These are phyloP conservation scores for Liquidambar formosana DNA, from an alignment of 164 flowering plant genomes.

Conservation along the genomic window DNA sequence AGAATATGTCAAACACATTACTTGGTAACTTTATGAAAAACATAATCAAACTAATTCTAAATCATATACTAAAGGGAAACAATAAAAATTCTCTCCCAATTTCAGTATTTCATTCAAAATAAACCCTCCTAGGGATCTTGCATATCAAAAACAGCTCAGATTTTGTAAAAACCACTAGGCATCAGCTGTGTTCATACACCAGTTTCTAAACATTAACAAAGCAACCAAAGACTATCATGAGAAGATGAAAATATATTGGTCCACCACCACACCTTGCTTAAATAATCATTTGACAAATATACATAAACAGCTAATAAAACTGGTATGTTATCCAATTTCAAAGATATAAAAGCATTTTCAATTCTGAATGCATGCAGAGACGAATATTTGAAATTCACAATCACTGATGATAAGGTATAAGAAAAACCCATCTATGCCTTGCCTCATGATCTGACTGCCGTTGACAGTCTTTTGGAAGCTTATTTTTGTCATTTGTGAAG, in stretches of 20 bases:
- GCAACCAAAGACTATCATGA: too few species aligned
- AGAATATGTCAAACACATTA: background rate
- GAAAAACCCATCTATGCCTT: constrained; percentile 12
- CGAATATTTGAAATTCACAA: background rate
- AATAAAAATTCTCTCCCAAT: too few species aligned
- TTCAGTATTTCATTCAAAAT: background rate
- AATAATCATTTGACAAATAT: too few species aligned
- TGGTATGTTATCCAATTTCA: background rate
- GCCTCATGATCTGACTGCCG: constrained; percentile 62
- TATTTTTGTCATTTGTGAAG: constrained; percentile 38
- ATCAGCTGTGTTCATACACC: background rate
- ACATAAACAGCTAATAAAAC: too few species aligned
- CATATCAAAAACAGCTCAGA: background rate
- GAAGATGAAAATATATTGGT: too few species aligned
- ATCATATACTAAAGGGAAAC: too few species aligned
- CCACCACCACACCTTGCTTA: too few species aligned
- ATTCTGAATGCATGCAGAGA: background rate
- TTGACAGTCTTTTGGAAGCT: constrained; percentile 36
- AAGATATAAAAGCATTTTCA: background rate
- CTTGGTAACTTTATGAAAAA: too few species aligned
- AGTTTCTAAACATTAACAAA: too few species aligned
- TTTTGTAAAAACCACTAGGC: background rate
- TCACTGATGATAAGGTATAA: background rate
- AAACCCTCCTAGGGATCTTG: background rate
- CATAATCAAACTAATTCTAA: too few species aligned